A percentile compares a stretch with the other conserved stretches of the same genome.
Evolutionary conservation across 2,329 filamentous ascomycete species (phyloP).

Genomic region (Aspergillus pseudoterreus): DNA sequence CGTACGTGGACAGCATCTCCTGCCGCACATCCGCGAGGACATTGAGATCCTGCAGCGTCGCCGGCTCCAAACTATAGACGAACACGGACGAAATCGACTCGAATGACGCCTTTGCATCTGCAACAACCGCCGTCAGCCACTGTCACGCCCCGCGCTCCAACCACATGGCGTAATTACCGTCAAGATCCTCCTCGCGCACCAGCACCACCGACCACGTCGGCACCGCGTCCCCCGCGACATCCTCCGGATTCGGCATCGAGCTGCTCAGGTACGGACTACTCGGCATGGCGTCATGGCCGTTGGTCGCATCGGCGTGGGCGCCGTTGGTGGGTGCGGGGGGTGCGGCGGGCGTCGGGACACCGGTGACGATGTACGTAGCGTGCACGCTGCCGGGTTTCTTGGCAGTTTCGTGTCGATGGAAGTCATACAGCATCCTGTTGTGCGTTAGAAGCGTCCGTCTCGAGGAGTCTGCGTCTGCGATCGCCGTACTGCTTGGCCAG

Average conservation of each 20-base stretch:
- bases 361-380: conserved; percentile 87
- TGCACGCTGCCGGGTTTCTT: conserved; percentile 72
- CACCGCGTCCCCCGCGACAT: conserved; percentile 45
- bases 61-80: conserved; percentile 77
- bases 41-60: conserved; percentile 68
- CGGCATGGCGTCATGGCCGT: conserved; percentile 53
- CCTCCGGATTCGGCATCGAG: conserved; percentile 57
- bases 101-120: conserved; percentile 66
- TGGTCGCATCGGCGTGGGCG: conserved; percentile 58
- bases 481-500: conserved; percentile 74
- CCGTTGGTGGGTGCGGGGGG: conserved; percentile 35
- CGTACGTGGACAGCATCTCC: conserved; percentile 56
- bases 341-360: conserved; percentile 52
- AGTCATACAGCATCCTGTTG: conserved; percentile 78
- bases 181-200: conserved; percentile 67
- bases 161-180: conserved; percentile 47
- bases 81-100: conserved; percentile 74
- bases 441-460: neutral
- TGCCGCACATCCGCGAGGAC: conserved; percentile 66
- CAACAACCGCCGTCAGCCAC: neutral
- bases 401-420: conserved; percentile 71
- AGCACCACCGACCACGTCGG: conserved; percentile 61
- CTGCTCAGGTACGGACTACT: conserved; percentile 66
- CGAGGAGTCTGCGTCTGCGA: conserved; percentile 8
- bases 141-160: neutral